phyloP scores from a whole-genome alignment of 2,329 filamentous ascomycete species.

The Chaetomiaceae sp. region DNA sequence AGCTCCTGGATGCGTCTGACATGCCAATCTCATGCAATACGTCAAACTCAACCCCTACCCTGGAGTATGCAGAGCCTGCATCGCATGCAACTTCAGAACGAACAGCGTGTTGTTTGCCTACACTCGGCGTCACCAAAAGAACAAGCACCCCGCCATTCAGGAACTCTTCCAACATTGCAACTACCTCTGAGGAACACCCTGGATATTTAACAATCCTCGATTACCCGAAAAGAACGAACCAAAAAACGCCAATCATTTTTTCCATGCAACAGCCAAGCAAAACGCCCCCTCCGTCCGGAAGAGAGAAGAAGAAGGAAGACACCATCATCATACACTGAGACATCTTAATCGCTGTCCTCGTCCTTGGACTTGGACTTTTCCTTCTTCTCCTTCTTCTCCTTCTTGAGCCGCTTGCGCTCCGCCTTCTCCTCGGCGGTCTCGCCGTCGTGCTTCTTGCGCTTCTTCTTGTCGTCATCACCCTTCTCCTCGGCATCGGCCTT shows the following conservation, averaged over 20 bases:
- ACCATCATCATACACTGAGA: constrained; percentile 31
- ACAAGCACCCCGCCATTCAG: too few relatives aligned
- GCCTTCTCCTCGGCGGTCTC: constrained; percentile 66
- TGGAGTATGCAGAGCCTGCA: too few relatives aligned
- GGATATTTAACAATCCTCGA: constrained; percentile 4
- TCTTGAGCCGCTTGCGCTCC: constrained; percentile 45
- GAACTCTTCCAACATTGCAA: background rate
- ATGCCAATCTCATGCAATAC: too few relatives aligned
- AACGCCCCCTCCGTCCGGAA: constrained; percentile 10
- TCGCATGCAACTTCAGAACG: too few relatives aligned
- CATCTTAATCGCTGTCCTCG: constrained; percentile 50
- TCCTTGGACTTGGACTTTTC: constrained; percentile 31
- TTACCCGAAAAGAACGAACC: background rate
- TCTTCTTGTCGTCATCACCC: constrained; percentile 52
- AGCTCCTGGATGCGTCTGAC: too few relatives aligned
- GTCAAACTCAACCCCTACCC: too few relatives aligned
- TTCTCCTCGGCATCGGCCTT: constrained; percentile 18
- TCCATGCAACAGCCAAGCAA: constrained; percentile 11
- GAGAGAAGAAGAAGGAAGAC: constrained; percentile 10
- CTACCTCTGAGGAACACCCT: background rate
- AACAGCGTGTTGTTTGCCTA: too few relatives aligned
- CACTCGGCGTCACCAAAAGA: too few relatives aligned
- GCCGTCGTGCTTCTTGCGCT: constrained; percentile 74
- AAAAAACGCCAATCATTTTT: constrained; percentile 13
- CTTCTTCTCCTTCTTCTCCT: constrained; percentile 57